phyloP scores from a whole-genome alignment of 257 asterid species.

The Solanum clarkiae region DNA sequence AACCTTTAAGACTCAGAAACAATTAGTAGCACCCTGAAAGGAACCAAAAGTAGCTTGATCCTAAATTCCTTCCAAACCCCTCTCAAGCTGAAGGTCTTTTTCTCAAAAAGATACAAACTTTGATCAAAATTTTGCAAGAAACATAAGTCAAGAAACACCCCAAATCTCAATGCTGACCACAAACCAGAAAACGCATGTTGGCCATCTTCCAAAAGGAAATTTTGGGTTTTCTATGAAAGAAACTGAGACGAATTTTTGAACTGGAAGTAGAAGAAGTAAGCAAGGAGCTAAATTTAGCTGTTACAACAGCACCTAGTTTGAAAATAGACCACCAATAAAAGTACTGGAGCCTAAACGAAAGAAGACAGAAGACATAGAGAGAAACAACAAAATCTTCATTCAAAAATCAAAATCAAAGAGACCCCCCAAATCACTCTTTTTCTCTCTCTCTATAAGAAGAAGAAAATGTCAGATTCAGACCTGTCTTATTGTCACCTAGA shows the following conservation, averaged over 20 bases:
- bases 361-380: conserved; percentile 11
- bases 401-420: conserved; percentile 28
- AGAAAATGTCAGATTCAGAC: conserved; percentile 22
- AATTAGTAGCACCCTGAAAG: conserved; percentile 13
- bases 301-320: not conserved
- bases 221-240: not conserved
- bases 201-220: not conserved
- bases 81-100: not conserved
- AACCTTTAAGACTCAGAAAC: conserved; percentile 27
- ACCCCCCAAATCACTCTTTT: not conserved
- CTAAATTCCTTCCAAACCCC: not conserved
- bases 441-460: conserved; percentile 17
- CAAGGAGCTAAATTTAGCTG: not conserved
- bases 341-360: conserved; percentile 5
- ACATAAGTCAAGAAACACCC: not conserved
- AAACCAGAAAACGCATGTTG: not conserved
- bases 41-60: conserved; percentile 16
- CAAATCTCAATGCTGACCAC: not conserved
- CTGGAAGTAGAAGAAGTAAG: not conserved
- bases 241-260: not conserved
- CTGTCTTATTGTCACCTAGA: conserved; percentile 9
- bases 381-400: conserved; percentile 16
- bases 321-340: conserved; percentile 6
- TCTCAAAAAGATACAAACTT: not conserved
- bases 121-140: not conserved